These are phyloP conservation scores for Termitomyces sp. DNA, from an alignment of 768 basidiomycete species.

Conservation along the genomic window DNA sequence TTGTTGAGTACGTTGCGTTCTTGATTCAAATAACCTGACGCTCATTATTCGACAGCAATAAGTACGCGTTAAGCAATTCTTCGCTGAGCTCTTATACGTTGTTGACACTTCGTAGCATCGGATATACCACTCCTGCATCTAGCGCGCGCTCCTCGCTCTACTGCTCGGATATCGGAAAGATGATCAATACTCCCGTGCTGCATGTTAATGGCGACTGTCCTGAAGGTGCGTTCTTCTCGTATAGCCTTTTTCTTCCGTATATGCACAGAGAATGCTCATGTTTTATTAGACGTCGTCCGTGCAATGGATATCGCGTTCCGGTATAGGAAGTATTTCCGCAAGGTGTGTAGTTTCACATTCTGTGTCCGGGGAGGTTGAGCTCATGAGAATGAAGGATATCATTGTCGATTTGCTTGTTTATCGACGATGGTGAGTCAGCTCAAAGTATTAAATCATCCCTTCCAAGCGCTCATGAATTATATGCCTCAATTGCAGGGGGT, in stretches of 20 bases:
- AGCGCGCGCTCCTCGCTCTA: constrained; percentile 82
- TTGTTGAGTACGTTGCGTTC: constrained; percentile 68
- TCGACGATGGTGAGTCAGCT: constrained; percentile 58
- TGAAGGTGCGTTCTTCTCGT: constrained; percentile 45
- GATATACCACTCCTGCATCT: constrained; percentile 87
- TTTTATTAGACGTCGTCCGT: constrained; percentile 62
- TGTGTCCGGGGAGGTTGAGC: neutral
- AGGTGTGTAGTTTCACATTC: constrained; percentile 30
- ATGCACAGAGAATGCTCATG: neutral
- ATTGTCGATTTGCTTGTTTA: constrained; percentile 89
- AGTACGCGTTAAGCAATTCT: constrained; percentile 33
- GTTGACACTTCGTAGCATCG: constrained; percentile 51
- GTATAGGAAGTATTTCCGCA: constrained; percentile 83
- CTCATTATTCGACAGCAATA: constrained; percentile 39
- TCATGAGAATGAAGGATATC: constrained; percentile 48
- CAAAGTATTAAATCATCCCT: neutral
- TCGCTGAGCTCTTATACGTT: neutral
- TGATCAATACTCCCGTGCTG: constrained; percentile 83
- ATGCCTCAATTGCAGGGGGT: constrained; percentile 30
- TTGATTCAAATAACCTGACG: neutral
- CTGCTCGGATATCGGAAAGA: constrained; percentile 85
- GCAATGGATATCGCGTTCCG: constrained; percentile 85
- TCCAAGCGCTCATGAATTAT: neutral
- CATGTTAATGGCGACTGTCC: constrained; percentile 93
- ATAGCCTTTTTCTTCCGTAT: neutral